phyloP scores from a whole-genome alignment of 441 rosid genomes.

The Flueggea neowawraea region DNA sequence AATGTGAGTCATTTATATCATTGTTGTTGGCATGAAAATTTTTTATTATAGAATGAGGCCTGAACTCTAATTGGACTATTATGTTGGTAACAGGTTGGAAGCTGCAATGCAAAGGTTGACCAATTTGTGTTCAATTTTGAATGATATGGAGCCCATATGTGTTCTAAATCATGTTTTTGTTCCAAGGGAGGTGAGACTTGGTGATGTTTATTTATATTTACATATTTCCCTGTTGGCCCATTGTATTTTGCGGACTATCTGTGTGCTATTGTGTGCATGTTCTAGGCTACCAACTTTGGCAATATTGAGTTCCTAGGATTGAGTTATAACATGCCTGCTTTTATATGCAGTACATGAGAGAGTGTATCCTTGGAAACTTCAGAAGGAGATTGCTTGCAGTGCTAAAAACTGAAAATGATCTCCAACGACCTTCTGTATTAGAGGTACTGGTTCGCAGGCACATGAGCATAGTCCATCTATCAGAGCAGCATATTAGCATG shows the following conservation, averaged over 20 bases:
- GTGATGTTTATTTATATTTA: not conserved
- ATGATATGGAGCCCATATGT: conserved; percentile 99
- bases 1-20: conserved; percentile 45
- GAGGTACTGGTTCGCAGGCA: conserved; percentile 87
- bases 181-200: conserved; percentile 80
- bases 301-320: conserved; percentile 1
- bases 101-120: conserved; percentile 99
- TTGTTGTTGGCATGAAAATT: conserved; percentile 10
- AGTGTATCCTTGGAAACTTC: conserved; percentile 96
- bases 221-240: not conserved
- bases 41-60: conserved; percentile 4
- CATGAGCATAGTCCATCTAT: conserved; percentile 86
- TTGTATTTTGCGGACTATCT: not conserved
- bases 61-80: conserved; percentile 8
- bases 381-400: conserved; percentile 84
- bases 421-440: conserved; percentile 87
- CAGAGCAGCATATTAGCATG: conserved; percentile 99
- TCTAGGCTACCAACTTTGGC: not conserved
- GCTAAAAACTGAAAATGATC: conserved; percentile 89
- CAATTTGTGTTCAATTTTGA: conserved; percentile 88
- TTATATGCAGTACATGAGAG: conserved; percentile 95
- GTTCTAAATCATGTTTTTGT: conserved; percentile 98
- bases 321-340: conserved; percentile 11
- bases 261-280: not conserved
- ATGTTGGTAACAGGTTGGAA: conserved; percentile 78